A percentile compares a stretch with the other conserved stretches of the same genome.
Conservation (phyloP, 306 rosid species). For the Sophora flavescens region DNA sequence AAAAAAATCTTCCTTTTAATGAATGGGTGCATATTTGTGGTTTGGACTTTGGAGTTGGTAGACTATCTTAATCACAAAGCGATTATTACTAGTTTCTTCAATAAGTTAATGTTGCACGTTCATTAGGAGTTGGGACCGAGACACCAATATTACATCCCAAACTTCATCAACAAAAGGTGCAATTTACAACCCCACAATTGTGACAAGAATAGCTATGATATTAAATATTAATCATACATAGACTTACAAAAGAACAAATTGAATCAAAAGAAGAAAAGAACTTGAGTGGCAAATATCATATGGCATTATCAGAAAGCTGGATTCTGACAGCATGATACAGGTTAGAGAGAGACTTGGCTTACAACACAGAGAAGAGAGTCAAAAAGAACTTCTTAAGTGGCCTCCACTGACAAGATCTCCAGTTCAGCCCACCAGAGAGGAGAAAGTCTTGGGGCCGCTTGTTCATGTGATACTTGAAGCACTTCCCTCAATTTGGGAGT, state of each 20-base stretch:
- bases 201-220: constrained; percentile 55
- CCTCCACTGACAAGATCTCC: constrained; percentile 88
- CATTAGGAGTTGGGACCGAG: constrained; percentile 25
- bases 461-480: constrained; percentile 76
- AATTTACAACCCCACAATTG: constrained; percentile 52
- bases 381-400: constrained; percentile 54
- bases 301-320: constrained; percentile 43
- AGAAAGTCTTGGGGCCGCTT: constrained; percentile 89
- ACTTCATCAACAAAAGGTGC: constrained; percentile 45
- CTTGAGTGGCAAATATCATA: constrained; percentile 45
- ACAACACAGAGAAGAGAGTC: constrained; percentile 45
- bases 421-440: constrained; percentile 99
- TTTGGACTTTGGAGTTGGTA: background rate
- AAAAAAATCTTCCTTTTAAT: background rate
- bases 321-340: constrained; percentile 37
- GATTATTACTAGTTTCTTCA: background rate
- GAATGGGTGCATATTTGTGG: background rate
- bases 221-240: constrained; percentile 26
- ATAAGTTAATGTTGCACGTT: constrained; percentile 34
- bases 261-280: constrained; percentile 50
- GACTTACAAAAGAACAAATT: constrained; percentile 44
- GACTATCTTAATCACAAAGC: background rate
- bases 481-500: constrained; percentile 67
- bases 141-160: constrained; percentile 58
- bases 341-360: constrained; percentile 53